Base-by-base conservation (phyloP, 805 yeast genomes). In the Schwanniomyces vanrijiae region DNA sequence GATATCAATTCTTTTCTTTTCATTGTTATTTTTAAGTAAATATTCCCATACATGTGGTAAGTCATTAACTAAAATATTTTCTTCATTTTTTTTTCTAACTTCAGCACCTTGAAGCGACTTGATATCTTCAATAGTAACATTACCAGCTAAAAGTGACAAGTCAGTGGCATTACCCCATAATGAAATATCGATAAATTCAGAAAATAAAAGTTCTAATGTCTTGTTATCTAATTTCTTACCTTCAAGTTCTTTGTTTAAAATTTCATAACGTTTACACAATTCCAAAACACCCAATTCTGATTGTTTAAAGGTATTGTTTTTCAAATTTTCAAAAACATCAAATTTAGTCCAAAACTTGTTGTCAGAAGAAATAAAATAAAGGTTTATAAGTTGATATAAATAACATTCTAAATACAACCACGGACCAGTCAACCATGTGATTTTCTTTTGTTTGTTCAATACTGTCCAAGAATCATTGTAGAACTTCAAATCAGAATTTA, bases 151-250 rank as follows among this genome's bases (percentile, higher is more conserved):
- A 45, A 95, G 71, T 0, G 97, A 90, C 60, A 94, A 77, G 66
- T 94, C 99, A 3, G 97, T 89, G 16, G 98, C 97, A 66, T 94
- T 94, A 22, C 99, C 99, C 99, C 99, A 94, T 45, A 94, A 69
- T 0, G 97, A 88, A 46, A 92, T 81, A 61, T 90, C 96, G 37
- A 88, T 68, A 52, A 91, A 87, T 63, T 94, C 99, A 51, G 76
- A 80, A 73, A 90, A 91, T 39, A 90, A 69, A 10, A 85, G 56
- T 50, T 74, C 64, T 51, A 84, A 64, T 0, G 77, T 64, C 4
- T 78, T 82, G 1, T 50, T 50, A 47, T 74, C 78, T 3, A 60
- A 55, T 9, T 46, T 26, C 10, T 42, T 31, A 3, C 37, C 26
- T 60, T 55, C 13, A 59, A 55, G 24, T 40, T 43, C 24, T 82